Base-by-base conservation (phyloP, 805 yeast species). In the Dipodascopsis uninucleata region DNA sequence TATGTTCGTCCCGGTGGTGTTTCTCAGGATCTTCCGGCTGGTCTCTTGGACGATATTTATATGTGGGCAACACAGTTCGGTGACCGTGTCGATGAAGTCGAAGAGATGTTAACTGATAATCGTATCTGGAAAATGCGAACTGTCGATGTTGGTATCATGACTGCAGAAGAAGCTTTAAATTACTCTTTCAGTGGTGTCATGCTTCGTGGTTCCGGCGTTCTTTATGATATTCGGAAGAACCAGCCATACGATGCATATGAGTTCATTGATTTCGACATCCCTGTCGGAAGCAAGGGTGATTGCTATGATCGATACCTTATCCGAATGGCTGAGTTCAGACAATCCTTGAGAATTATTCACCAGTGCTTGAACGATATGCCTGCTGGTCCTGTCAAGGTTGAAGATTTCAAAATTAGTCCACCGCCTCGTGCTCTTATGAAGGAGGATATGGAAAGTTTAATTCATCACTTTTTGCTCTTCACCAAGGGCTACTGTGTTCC, bases 31-130 rank as follows among this genome's bases (percentile, higher is more conserved):
- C 67, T 86, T 49, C 95, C 95, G 21, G 81, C 78, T 31, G 95
- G 95, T 41, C 66, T 86, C 61, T 75, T 86, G 59, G 95, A 86
- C 66, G 95, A 86, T 64, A 86, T 86, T 55, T 86, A 84, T 68
- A 85, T 85, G 90, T 86, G 95, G 95, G 94, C 95, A 45, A 86
- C 95, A 20, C 95, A 86, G 71, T 86, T 86, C 58, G 95, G 95
- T 63, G 95, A 86, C 71, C 79, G 95, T 71, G 69, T 86, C 56
- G 95, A 86, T 66, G 95, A 86, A 68, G 81, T 84, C 53, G 95
- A 86, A 71, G 95, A 86, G 69, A 75, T 86, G 70, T 75, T 82
- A 55, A 85, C 95, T 38, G 95, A 85, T 63, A 86, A 86, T 70
- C 82, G 95, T 70, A 86, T 86, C 67, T 86, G 95, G 95, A 82